These are phyloP conservation scores for Aspergillus carlsbadensis DNA, from an alignment of 495 filamentous ascomycete genomes.

Conservation along the genomic window DNA sequence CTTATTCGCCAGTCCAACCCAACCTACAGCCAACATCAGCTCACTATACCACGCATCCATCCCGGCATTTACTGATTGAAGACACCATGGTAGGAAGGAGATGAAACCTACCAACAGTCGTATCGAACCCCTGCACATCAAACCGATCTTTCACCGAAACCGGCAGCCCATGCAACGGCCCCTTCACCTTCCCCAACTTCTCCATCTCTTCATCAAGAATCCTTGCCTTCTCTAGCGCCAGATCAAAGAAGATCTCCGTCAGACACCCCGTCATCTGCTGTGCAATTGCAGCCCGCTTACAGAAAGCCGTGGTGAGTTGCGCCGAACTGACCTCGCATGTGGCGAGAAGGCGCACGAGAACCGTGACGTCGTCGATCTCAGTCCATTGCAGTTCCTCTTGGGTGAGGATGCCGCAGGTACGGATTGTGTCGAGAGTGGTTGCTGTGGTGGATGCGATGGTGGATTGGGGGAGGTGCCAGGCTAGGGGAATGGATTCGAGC, in stretches of 20 bases:
- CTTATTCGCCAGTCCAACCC: constrained; percentile 36
- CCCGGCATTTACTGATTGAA: too few species aligned
- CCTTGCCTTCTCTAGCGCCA: constrained; percentile 41
- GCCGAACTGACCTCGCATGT: constrained; percentile 41
- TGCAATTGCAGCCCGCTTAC: constrained; percentile 57
- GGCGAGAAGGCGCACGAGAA: constrained; percentile 44
- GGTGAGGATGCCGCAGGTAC: constrained; percentile 37
- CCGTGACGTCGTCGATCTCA: constrained; percentile 41
- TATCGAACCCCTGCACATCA: constrained; percentile 55
- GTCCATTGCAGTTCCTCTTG: constrained; percentile 50
- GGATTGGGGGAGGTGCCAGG: constrained; percentile 30
- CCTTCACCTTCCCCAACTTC: constrained; percentile 43
- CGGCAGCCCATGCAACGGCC: constrained; percentile 67
- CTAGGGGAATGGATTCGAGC: constrained; percentile 30
- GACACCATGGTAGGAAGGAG: too few species aligned
- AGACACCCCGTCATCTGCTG: constrained; percentile 60
- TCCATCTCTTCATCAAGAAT: constrained; percentile 42
- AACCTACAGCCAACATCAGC: constrained; percentile 24
- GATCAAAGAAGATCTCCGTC: constrained; percentile 63
- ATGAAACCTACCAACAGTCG: constrained; percentile 37
- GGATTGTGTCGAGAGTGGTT: constrained; percentile 23
- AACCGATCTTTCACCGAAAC: constrained; percentile 69
- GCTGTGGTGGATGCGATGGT: constrained; percentile 9
- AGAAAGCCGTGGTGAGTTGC: constrained; percentile 55
- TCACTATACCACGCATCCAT: neutral